Conservation (phyloP, 176 grass and related monocot species). For the Puccinellia tenuiflora region DNA sequence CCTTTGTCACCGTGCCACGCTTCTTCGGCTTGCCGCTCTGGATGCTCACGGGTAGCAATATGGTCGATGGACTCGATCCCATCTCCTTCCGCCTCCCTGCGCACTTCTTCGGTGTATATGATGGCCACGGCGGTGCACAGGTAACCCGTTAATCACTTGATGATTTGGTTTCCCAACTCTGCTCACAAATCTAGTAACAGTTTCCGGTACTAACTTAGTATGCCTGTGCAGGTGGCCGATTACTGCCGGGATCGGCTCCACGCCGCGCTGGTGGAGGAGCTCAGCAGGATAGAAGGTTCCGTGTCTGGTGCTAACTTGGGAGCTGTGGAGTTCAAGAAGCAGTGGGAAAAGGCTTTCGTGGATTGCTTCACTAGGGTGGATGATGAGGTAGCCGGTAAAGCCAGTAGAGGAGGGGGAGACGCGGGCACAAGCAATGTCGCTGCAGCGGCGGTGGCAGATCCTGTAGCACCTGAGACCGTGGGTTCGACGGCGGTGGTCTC, state of each 20-base stretch:
- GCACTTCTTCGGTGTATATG: constrained; percentile 86
- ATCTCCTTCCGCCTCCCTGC: constrained; percentile 47
- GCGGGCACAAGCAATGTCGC: not conserved
- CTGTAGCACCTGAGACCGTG: constrained; percentile 60
- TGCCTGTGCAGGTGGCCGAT: constrained; percentile 52
- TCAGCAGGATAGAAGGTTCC: constrained; percentile 30
- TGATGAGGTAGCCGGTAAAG: constrained; percentile 43
- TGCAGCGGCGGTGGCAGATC: not conserved
- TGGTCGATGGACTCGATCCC: constrained; percentile 49
- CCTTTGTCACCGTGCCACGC: constrained; percentile 27
- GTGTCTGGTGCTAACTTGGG: constrained; percentile 10
- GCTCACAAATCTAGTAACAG: not conserved
- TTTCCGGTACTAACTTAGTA: not conserved
- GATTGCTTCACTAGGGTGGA: constrained; percentile 69
- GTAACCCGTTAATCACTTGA: constrained; percentile 4
- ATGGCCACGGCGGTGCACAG: constrained; percentile 71
- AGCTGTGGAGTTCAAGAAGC: constrained; percentile 49
- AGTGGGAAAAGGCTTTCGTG: constrained; percentile 65
- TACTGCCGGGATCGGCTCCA: constrained; percentile 68
- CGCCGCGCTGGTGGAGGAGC: constrained; percentile 44
- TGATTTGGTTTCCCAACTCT: not conserved
- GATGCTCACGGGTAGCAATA: constrained; percentile 51
- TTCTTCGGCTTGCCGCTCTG: constrained; percentile 69
- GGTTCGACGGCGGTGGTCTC: constrained; percentile 79
- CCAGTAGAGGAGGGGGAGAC: not conserved